phyloP scores from a whole-genome alignment of 177 flowering plant genomes.

The Tripterygium wilfordii region DNA sequence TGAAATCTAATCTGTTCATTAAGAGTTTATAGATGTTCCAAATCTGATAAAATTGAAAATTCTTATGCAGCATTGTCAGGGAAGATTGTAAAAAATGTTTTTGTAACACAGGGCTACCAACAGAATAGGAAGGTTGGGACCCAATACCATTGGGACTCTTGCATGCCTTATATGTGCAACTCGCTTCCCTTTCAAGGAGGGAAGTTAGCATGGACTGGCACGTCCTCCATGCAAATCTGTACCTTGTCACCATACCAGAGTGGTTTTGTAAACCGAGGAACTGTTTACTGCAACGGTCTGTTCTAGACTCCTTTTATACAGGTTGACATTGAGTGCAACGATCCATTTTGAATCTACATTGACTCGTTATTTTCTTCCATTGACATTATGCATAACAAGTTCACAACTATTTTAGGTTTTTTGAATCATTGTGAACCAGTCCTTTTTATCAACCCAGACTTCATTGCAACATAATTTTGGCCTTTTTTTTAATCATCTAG shows the following conservation, averaged over 20 bases:
- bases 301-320: constrained; percentile 60
- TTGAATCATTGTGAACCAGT: too few species aligned
- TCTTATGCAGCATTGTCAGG: constrained; percentile 87
- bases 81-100: constrained; percentile 75
- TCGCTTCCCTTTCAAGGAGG: constrained; percentile 60
- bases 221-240: constrained; percentile 65
- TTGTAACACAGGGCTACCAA: constrained; percentile 56
- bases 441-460: too few species aligned
- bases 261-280: constrained; percentile 47
- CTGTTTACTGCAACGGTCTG: constrained; percentile 94
- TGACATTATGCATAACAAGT: not conserved
- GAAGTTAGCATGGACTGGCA: constrained; percentile 69
- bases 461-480: too few species aligned
- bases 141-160: constrained; percentile 40
- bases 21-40: constrained; percentile 2
- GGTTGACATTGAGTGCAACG: constrained; percentile 33
- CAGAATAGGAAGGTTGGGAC: constrained; percentile 51
- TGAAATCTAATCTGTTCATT: too few species aligned
- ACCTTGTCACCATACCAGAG: constrained; percentile 40
- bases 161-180: constrained; percentile 44
- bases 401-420: too few species aligned
- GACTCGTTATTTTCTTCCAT: constrained; percentile 1
- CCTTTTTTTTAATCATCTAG: too few species aligned
- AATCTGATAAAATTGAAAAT: constrained; percentile 48
- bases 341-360: constrained; percentile 2